Evolutionary conservation across 441 rosid species (phyloP), one percentile per base, ranked within the genome.

Genomic region (Rhodomyrtus psidioides): DNA sequence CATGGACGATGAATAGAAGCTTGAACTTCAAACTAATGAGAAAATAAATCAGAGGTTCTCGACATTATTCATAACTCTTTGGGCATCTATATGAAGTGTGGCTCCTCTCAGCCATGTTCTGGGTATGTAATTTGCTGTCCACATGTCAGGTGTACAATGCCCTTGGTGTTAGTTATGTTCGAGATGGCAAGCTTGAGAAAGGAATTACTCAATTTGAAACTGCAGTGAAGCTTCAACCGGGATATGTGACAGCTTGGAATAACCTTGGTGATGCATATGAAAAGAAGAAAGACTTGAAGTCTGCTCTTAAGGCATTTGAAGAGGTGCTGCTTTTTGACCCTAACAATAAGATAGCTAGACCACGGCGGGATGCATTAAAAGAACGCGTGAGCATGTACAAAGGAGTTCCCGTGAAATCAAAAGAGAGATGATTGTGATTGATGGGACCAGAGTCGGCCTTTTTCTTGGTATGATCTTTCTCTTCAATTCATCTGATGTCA

Each of bases 201-300:
- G 99, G 98, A 81, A 95, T 95, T 54, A 87, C 87, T 58, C 98
- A 96, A 88, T 94, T 97, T 79, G 98, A 95, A 90, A 92, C 90
- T 53, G 98, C 99, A 5, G 98, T 96, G 90, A 94, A 95, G 92
- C 86, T 96, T 83, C 99, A 96, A 83, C 99, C 99, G 0, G 98
- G 99, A 75, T 97, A 97, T 82, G 99, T 96, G 79, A 96, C 97
- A 16, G 99, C 99, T 54, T 97, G 99, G 99, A 97, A 96, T 94
- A 96, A 97, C 92, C 99, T 97, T 44, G 99, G 99, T 12, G 99
- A 97, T 87, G 99, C 99, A 42, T 94, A 93, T 58, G 99, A 96
- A 93, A 92, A 94, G 97, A 96, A 94, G 84, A 94, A 95, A 55
- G 98, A 97, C 88, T 86, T 92, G 74, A 92, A 92, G 51, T 90